Evolutionary conservation across 768 basidiomycete genomes (phyloP), one percentile per base, ranked within the genome.

Genomic region (Agrocybe pediades): DNA sequence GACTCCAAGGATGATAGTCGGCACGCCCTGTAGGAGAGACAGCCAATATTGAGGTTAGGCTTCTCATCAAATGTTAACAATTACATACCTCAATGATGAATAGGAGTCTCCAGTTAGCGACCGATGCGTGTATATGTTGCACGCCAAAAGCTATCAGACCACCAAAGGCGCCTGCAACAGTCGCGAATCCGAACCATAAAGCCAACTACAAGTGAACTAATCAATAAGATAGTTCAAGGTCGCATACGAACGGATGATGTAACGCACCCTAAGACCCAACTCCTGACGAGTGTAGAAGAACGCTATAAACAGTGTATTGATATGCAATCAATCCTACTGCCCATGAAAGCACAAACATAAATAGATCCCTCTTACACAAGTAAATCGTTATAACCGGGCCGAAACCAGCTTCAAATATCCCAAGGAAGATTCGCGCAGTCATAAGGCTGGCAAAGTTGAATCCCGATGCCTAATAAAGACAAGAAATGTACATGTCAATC

Each of bases 101-200:
- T 4, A 92, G 68, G 19, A 87, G 71, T 50, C 80, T 76, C 88
- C 83, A 85, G 53, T 82, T 74, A 9, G 73, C 64, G 25, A 87
- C 67, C 4, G 76, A 59, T 0, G 75, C 56, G 50, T 84, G 68
- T 1, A 74, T 75, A 62, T 90, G 80, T 58, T 90, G 87, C 9
- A 92, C 74, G 1, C 89, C 91, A 57, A 88, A 92, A 2, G 91
- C 90, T 39, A 93, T 81, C 41, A 92, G 71, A n/a, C 91, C 90
- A 13, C 90, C 89, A 55, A 92, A 92, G 5, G 91, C 91, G 20
- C 90, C 90, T 3, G 91, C 88, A 3, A 90, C 82, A 2, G 90
- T 89, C 4, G 90, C 89, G 63, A 91, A 92, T 8, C 87, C 87
- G 55, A 91, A 92, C 87, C 88, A 91, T 61, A 88, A 83, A 1